Percentiles rank a stretch among this genome's conserved stretches.
Conservation (phyloP, 768 basidiomycete genomes). For the Omphalotus guepiniiformis region DNA sequence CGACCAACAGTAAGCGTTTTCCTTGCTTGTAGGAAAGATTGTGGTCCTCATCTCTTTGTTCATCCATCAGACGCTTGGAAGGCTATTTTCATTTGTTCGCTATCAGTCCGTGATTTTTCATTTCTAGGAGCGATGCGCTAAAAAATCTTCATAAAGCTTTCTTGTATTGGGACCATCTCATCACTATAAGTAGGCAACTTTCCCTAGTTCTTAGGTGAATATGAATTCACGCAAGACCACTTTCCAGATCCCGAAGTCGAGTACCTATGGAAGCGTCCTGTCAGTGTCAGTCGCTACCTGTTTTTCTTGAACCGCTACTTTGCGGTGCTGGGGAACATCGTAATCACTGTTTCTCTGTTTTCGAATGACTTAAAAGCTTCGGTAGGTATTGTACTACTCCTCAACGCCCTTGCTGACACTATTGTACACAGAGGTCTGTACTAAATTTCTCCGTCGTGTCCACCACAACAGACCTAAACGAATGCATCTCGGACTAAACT, state of each 20-base stretch:
- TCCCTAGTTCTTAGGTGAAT: too few relatives aligned
- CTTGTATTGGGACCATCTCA: slow-evolving; percentile 5
- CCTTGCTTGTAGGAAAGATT: background rate
- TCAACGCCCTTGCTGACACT: background rate
- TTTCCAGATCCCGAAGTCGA: slow-evolving; percentile 2
- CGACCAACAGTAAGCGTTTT: slow-evolving; percentile 4
- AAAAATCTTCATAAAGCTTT: background rate
- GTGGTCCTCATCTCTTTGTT: background rate
- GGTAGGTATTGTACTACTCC: background rate
- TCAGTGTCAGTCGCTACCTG: background rate
- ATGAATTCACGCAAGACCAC: background rate
- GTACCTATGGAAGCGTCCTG: slow-evolving; percentile 7
- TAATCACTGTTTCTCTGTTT: slow-evolving; percentile 4
- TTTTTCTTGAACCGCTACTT: slow-evolving; percentile 10
- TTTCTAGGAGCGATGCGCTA: background rate
- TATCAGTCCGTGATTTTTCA: background rate
- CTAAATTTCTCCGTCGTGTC: background rate
- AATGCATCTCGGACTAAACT: too few relatives aligned
- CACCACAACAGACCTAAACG: background rate
- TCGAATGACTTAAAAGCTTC: background rate
- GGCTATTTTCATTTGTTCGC: slow-evolving; percentile 5
- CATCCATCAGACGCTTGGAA: background rate
- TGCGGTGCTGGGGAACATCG: slow-evolving; percentile 1
- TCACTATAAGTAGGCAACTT: slow-evolving; percentile 1
- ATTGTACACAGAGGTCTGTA: background rate